Base-by-base conservation (phyloP, 768 basidiomycete species). In the Lentinula raphanica region DNA sequence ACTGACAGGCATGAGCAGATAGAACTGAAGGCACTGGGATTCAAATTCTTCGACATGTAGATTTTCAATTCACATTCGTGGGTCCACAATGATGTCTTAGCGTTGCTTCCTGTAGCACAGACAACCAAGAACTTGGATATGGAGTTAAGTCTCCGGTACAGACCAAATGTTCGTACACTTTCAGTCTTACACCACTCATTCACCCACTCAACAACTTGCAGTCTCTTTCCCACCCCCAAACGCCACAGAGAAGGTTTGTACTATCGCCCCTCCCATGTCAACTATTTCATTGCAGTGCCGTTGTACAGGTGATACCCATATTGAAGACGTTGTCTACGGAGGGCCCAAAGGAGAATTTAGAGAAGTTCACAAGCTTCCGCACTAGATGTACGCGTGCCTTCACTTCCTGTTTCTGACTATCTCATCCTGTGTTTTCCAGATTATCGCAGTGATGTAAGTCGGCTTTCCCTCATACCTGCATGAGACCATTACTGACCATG, bases 31-130 rank as follows among this genome's bases (percentile, higher is more conserved):
- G 85, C 85, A 50, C 77, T 81, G 63, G 92, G 92, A 61, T 65
- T 85, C 73, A 87, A 82, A 54, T 95, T 94, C 79, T 90, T 95
- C 74, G 94, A 95, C 70, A 80, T 96, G 89, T 91, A 71, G 74
- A 76, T 50, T 60, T 49, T n/a, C n/a, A n/a, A 38, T 28, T 58
- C 54, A 60, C 36, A 11, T 49, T 54, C 27, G 38, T 40, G 36
- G 35, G 58, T 58, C 55, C 44, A 25, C 31, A 63, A n/a, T 53
- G 61, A 48, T 49, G 44, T 59, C 62, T 62, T 46, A 39, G 55
- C 54, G 44, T 25, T 21, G n/a, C 29, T 28, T 42, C 60, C 61
- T 59, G 36, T 63, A 92, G 91, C 48, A 92, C 92, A 56, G 89
- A 93, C 58, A 81, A 88, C n/a, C 84, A 77, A 65, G 74, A 83